These are phyloP conservation scores for Ogataea dorogensis DNA, from an alignment of 805 yeast genomes.

Conservation along the genomic window DNA sequence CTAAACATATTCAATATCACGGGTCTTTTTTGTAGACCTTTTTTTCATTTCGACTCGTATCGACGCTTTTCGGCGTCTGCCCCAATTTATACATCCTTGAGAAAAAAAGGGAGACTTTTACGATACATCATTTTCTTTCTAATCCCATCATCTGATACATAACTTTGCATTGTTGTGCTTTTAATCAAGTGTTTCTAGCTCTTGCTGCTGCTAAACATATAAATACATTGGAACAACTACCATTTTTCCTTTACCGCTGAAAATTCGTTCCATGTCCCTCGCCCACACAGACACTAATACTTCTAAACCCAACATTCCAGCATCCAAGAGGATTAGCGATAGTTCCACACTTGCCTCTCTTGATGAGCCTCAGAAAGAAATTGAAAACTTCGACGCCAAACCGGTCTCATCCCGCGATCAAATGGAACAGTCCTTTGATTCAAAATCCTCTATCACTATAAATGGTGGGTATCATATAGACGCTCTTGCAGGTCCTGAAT, in stretches of 20 bases:
- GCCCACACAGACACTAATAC: slow-evolving; percentile 5
- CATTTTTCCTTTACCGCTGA: slow-evolving; percentile 3
- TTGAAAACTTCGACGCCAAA: slow-evolving; percentile 3
- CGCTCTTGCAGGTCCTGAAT: slow-evolving; percentile 1
- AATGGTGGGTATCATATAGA: slow-evolving; percentile 4
- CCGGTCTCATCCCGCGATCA: slow-evolving; percentile 2
- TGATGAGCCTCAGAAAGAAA: slow-evolving; percentile 1
- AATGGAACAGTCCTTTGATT: slow-evolving; percentile 12
- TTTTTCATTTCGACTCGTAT: slow-evolving; percentile 2
- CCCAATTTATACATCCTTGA: background rate
- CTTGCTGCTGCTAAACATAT: background rate
- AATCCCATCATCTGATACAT: slow-evolving; percentile 1
- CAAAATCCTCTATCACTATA: slow-evolving; percentile 16
- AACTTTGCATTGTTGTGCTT: slow-evolving; percentile 5
- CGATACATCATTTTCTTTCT: slow-evolving; percentile 5
- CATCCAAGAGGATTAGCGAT: slow-evolving; percentile 10
- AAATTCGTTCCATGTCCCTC: slow-evolving; percentile 7
- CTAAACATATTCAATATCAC: slow-evolving; percentile 1
- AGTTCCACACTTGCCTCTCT: slow-evolving; percentile 10
- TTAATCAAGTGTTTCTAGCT: background rate
- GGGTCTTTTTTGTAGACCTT: background rate
- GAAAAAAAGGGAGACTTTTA: slow-evolving; percentile 2
- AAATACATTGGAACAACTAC: slow-evolving; percentile 1
- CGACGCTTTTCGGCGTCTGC: slow-evolving; percentile 8
- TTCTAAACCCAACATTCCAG: slow-evolving; percentile 2